Evolutionary conservation across 2,329 filamentous ascomycete species (phyloP).

Genomic region (Thermomyces lanuginosus): DNA sequence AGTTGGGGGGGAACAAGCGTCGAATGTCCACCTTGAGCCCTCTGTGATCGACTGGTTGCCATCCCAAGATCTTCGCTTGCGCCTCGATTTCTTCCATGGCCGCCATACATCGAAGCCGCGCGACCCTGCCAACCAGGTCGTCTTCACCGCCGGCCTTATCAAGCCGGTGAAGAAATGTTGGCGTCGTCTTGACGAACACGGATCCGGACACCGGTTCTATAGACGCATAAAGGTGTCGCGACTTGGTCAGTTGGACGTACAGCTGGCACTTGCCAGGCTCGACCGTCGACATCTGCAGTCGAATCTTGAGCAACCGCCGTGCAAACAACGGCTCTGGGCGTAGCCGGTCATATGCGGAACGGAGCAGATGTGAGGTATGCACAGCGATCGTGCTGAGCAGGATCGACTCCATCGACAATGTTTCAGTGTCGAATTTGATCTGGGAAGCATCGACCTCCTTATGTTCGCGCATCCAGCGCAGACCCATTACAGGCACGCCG

Average conservation of each 20-base stretch:
- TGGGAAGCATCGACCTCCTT: constrained; percentile 54
- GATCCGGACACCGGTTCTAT: constrained; percentile 67
- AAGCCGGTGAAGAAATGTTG: constrained; percentile 37
- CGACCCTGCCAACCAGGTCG: constrained; percentile 23
- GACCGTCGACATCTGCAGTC: constrained; percentile 39
- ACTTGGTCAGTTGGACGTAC: constrained; percentile 51
- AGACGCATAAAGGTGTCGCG: constrained; percentile 43
- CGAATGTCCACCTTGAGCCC: constrained; percentile 32
- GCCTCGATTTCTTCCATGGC: constrained; percentile 26
- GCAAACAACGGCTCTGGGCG: constrained; percentile 44
- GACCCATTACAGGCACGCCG: constrained; percentile 19
- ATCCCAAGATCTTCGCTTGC: constrained; percentile 20
- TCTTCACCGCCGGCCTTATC: constrained; percentile 49
- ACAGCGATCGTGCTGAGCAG: constrained; percentile 57
- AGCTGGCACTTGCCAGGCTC: constrained; percentile 54
- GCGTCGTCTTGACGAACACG: constrained; percentile 53
- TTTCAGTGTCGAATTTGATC: constrained; percentile 49
- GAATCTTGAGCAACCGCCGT: constrained; percentile 41
- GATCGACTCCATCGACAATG: constrained; percentile 57
- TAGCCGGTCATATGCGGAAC: constrained; percentile 47
- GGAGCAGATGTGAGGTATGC: constrained; percentile 58
- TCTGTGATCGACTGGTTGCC: constrained; percentile 22
- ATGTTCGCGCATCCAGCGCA: constrained; percentile 72
- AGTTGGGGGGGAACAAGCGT: constrained; percentile 46
- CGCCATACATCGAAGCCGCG: constrained; percentile 22